Conservation (phyloP, 2,329 filamentous ascomycete genomes). For the Spiromastix sp. region DNA sequence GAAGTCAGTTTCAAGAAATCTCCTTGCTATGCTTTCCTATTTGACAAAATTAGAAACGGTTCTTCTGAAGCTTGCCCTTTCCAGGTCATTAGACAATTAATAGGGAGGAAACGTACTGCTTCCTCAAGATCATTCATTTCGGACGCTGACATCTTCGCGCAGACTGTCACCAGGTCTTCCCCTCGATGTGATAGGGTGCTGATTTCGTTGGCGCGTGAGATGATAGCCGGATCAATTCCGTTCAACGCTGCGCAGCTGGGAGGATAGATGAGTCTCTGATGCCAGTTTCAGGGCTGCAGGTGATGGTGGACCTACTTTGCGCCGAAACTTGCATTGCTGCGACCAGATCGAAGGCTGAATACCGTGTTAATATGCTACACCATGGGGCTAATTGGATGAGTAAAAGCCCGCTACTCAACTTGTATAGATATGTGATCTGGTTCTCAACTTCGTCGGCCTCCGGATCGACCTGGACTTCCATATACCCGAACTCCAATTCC, state of each 20-base stretch:
- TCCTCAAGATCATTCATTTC: conserved; percentile 58
- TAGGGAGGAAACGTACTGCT: conserved; percentile 40
- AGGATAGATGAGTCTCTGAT: no score
- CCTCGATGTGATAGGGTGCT: conserved; percentile 57
- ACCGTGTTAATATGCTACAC: conserved; percentile 1
- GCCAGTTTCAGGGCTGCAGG: no score
- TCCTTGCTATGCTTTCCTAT: conserved; percentile 46
- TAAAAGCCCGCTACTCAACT: conserved; percentile 22
- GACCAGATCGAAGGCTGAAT: conserved; percentile 46
- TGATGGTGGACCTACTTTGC: conserved; percentile 50
- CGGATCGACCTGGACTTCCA: conserved; percentile 43
- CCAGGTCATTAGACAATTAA: background rate
- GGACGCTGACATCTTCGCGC: conserved; percentile 52
- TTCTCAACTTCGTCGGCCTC: conserved; percentile 35
- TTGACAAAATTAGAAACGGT: background rate
- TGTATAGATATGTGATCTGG: conserved; percentile 59
- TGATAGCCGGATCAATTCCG: conserved; percentile 61
- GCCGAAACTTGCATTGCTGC: conserved; percentile 73
- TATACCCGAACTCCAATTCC: conserved; percentile 45
- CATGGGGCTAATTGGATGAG: background rate
- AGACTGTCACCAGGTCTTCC: conserved; percentile 65
- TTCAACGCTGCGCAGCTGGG: conserved; percentile 71
- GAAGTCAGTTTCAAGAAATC: conserved; percentile 43
- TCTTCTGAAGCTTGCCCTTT: background rate
- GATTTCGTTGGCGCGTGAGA: conserved; percentile 66